Evolutionary conservation across 192 early-diverging fungal genomes (phyloP).

Genomic region (Obelidium mucronatum): DNA sequence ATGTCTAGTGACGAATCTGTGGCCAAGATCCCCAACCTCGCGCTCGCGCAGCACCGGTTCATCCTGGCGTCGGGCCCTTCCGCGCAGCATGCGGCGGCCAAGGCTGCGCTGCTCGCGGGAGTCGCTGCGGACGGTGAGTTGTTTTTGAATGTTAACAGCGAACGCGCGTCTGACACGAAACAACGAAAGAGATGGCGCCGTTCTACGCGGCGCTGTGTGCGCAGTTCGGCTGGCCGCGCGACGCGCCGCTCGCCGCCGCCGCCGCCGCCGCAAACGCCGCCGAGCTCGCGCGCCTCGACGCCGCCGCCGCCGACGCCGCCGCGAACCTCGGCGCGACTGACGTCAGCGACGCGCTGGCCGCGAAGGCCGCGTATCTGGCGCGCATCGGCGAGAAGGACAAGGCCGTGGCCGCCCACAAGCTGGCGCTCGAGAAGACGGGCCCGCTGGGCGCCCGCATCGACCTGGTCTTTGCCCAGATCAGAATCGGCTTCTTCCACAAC

Average conservation of each 20-base stretch:
- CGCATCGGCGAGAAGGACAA: slow-evolving; percentile 97
- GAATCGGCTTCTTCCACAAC: slow-evolving; percentile 93
- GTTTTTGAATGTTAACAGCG: slow-evolving; percentile 35
- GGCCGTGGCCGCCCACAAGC: slow-evolving; percentile 82
- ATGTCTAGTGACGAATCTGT: slow-evolving; percentile 17
- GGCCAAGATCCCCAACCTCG: slow-evolving; percentile 80
- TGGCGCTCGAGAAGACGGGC: slow-evolving; percentile 85
- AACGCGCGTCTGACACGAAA: slow-evolving; percentile 39
- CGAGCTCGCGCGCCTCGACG: slow-evolving; percentile 80
- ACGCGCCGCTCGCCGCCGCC: slow-evolving; percentile 54
- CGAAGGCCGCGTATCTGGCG: slow-evolving; percentile 89
- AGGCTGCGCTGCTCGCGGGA: slow-evolving; percentile 71
- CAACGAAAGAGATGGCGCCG: slow-evolving; percentile 81
- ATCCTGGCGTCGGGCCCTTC: slow-evolving; percentile 76
- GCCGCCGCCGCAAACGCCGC: slow-evolving; percentile 80
- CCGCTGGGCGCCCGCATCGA: slow-evolving; percentile 94
- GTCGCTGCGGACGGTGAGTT: slow-evolving; percentile 87
- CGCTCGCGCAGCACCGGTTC: slow-evolving; percentile 84
- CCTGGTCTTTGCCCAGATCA: slow-evolving; percentile 88
- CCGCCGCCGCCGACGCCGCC: slow-evolving; percentile 86
- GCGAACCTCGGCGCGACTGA: slow-evolving; percentile 94
- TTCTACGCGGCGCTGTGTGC: slow-evolving; percentile 72
- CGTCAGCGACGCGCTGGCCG: slow-evolving; percentile 83
- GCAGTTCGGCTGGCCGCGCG: slow-evolving; percentile 68
- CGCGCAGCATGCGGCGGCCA: slow-evolving; percentile 70